Conservation (phyloP, 768 basidiomycete species). For the Russula ochroleuca region DNA sequence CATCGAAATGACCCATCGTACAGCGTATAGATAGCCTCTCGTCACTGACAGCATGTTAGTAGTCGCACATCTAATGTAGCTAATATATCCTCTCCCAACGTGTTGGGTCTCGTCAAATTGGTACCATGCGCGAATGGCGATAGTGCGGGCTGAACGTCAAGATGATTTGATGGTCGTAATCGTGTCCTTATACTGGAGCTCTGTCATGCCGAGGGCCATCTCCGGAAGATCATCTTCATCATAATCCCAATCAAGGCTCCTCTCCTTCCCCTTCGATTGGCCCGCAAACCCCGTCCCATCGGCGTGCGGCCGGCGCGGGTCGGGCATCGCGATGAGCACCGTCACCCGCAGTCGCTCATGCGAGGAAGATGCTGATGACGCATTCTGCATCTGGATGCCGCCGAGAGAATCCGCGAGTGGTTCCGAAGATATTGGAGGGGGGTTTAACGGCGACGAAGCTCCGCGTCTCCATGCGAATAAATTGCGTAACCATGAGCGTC, state of each 20-base stretch:
- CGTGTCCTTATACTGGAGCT: slow-evolving; percentile 32
- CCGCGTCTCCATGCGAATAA: slow-evolving; percentile 5
- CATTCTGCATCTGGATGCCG: background rate
- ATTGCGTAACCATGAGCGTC: slow-evolving; percentile 11
- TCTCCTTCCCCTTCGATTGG: slow-evolving; percentile 30
- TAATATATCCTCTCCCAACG: background rate
- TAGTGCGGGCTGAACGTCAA: background rate
- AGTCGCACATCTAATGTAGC: slow-evolving; percentile 23
- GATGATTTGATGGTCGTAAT: background rate
- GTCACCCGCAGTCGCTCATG: slow-evolving; percentile 42
- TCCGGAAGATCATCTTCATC: slow-evolving; percentile 43
- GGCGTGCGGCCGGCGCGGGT: slow-evolving; percentile 31
- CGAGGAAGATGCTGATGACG: background rate
- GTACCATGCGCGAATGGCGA: background rate
- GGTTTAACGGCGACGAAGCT: background rate
- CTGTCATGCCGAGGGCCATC: slow-evolving; percentile 46
- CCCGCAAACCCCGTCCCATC: background rate
- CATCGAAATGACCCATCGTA: slow-evolving; percentile 4
- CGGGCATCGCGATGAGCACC: slow-evolving; percentile 57
- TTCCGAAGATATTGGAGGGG: background rate
- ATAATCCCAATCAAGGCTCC: slow-evolving; percentile 27
- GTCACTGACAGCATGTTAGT: background rate
- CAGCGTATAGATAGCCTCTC: slow-evolving; percentile 1
- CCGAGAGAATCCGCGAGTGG: background rate
- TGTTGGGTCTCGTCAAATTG: background rate